Conservation (phyloP, 2,329 filamentous ascomycete genomes). For the Tolypocladium cylindrosporum region DNA sequence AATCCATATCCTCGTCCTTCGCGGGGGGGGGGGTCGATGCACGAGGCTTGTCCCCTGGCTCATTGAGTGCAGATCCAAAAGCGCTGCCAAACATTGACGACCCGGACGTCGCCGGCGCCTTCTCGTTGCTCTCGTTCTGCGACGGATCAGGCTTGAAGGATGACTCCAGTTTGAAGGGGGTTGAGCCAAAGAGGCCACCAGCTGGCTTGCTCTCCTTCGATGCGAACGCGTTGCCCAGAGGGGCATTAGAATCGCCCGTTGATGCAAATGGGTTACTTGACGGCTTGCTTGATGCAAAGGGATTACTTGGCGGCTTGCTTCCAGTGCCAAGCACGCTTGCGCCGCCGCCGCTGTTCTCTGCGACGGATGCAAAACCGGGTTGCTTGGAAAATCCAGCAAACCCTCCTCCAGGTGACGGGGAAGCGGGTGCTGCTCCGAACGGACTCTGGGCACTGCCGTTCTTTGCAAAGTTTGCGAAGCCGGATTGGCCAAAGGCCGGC, state of each 20-base stretch:
- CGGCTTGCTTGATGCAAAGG: conserved; percentile 22
- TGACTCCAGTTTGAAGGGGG: conserved; percentile 56
- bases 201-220: conserved; percentile 17
- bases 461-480: conserved; percentile 32
- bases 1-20: conserved; percentile 46
- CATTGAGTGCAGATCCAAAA: conserved; percentile 49
- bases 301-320: conserved; percentile 23
- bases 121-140: conserved; percentile 48
- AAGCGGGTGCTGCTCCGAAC: conserved; percentile 22
- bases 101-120: conserved; percentile 28
- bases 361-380: conserved; percentile 44
- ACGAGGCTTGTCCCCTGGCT: conserved; percentile 27
- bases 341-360: conserved; percentile 21
- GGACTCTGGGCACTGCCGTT: conserved; percentile 22
- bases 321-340: conserved; percentile 26
- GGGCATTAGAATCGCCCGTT: conserved; percentile 5
- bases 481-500: conserved; percentile 45
- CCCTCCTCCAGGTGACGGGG: conserved; percentile 32
- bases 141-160: conserved; percentile 57
- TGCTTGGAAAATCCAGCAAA: conserved; percentile 46
- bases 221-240: conserved; percentile 16
- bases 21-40: conserved; percentile 20
- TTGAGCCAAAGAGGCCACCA: conserved; percentile 33
- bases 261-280: conserved; percentile 20
- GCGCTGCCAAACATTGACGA: conserved; percentile 48